These are phyloP conservation scores for Eimeria maxima DNA, from an alignment of 169 alveolate species.

Conservation along the genomic window DNA sequence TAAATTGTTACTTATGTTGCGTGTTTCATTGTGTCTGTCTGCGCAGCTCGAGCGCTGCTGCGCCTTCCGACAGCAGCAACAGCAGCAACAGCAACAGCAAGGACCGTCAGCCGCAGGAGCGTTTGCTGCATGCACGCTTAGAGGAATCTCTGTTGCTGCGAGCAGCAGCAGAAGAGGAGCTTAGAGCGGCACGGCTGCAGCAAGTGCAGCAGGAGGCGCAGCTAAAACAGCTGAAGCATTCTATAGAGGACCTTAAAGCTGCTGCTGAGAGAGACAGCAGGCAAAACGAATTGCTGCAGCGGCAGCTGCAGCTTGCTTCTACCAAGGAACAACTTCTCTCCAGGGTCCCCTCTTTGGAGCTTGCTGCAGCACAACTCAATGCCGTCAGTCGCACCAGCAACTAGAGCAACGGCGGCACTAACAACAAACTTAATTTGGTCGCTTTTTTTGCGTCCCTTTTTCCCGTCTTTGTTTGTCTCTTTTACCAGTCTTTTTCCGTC, in stretches of 20 bases:
- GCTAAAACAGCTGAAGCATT: conserved; percentile 46
- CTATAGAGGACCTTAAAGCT: conserved; percentile 46
- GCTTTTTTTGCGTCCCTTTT: too few species aligned
- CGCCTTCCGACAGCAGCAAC: not conserved
- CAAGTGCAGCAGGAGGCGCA: conserved; percentile 45
- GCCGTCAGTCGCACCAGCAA: conserved; percentile 1
- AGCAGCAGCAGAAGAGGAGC: conserved; percentile 62
- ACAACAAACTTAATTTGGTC: too few species aligned
- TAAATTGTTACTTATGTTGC: not conserved
- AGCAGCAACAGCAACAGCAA: conserved; percentile 12
- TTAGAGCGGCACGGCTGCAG: conserved; percentile 29
- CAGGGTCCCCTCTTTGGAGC: conserved; percentile 58
- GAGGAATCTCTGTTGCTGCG: conserved; percentile 72
- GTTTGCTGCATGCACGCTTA: conserved; percentile 57
- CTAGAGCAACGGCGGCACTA: not conserved
- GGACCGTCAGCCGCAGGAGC: conserved; percentile 48
- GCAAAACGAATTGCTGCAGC: conserved; percentile 53
- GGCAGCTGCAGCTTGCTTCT: conserved; percentile 44
- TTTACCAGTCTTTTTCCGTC: too few species aligned
- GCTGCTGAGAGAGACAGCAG: conserved; percentile 45
- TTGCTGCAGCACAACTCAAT: conserved; percentile 45
- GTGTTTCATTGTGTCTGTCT: too few species aligned
- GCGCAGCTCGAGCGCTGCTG: too few species aligned
- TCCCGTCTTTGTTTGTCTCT: too few species aligned
- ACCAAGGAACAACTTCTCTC: conserved; percentile 45